Base-by-base conservation (phyloP, 2,329 filamentous ascomycete genomes). In the Diplodia mutila region DNA sequence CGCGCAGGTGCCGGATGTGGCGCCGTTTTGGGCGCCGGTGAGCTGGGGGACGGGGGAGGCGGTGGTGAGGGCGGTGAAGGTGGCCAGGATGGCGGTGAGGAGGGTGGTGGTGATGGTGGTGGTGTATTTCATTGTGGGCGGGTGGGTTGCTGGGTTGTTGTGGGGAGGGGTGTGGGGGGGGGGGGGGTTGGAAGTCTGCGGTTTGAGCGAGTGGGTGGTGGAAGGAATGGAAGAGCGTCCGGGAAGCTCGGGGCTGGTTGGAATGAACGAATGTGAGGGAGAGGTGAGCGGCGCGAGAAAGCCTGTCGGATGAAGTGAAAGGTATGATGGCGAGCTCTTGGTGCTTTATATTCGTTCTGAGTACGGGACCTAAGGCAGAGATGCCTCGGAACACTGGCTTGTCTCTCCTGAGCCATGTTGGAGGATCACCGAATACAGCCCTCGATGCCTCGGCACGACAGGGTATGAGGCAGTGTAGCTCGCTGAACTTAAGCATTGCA, bases 21-120 rank as follows among this genome's bases (percentile, higher is more conserved):
- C 68, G 61, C 76, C 74, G 63, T 74, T 74, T 51, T 75, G 72
- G 16, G 32, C 65, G 37, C 70, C 71, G 25, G 71, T 18, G 21
- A 59, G 54, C 18, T 59, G 54, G 1, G 61, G 63, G 37, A 59
- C 6, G 16, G 55, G 55, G 4, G 37, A 18, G 42, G 25, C 2
- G 39, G 57, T 1, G 18, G 39, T n/a, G 18, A 61, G 8, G 39
- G 42, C 4, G 25, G 25, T n/a, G 39, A 49, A 18, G 39, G 11
- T 6, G 42, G 39, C 25, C 8, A 61, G 23, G 25, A 39, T 23
- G 25, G 42, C 16, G 27, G 18, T 4, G 57, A 61, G 42, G 57
- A 61, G 39, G 18, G 42, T 49, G 42, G 42, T 46, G 18, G 25
- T 32, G 16, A 23, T 48, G 39, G 39, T n/a, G n/a, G n/a, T 42